Evolutionary conservation across 139 green algal genomes (phyloP), one percentile per base, ranked within the genome.

Genomic region (Micractinium sp.): DNA sequence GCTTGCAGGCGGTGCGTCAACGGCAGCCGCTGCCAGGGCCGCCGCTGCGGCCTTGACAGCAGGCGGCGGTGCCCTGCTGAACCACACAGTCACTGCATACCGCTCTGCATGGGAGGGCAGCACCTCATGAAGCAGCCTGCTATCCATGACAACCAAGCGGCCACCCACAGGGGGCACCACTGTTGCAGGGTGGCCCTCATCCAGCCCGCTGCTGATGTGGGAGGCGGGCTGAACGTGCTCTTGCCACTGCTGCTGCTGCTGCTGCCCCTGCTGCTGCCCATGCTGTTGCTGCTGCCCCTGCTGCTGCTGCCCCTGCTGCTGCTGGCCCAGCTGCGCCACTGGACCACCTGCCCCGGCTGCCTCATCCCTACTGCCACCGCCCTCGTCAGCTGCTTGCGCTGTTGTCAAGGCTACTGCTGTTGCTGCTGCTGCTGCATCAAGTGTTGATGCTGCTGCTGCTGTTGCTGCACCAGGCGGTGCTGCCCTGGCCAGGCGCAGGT

Each of bases 71-170:
- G 73, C 18, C 36, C 53, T 81, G 87, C 95, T 92, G 90, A 97
- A 97, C 93, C 94, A 97, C 12, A 88, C 87, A 0, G 94, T 95
- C 4, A 97, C 39, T 2, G 95, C 93, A 66, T 90, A 95, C 84
- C 93, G 90, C 53, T 87, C 61, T 15, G 82, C 87, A 35, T 93
- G 84, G 3, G 89, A 39, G 3, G 95, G 95, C 84, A 97, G 81
- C 82, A 97, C 95, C 91, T 97, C 95, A 80, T 97, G 95, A 29
- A 89, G 74, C 15, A 97, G 53, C 25, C 79, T 18, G 75, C 88
- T 93, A n/a, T 96, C 89, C 89, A 97, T 96, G 67, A 97, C 75
- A 71, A 96, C 87, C 85, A 97, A 90, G 23, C 93, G 88, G 13
- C 93, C 93, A 13, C 88, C 92, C 67, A 95, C 0, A 0, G 95